Evolutionary conservation across 768 basidiomycete genomes (phyloP), one percentile per base, ranked within the genome.

Genomic region (Obba rivulosa): DNA sequence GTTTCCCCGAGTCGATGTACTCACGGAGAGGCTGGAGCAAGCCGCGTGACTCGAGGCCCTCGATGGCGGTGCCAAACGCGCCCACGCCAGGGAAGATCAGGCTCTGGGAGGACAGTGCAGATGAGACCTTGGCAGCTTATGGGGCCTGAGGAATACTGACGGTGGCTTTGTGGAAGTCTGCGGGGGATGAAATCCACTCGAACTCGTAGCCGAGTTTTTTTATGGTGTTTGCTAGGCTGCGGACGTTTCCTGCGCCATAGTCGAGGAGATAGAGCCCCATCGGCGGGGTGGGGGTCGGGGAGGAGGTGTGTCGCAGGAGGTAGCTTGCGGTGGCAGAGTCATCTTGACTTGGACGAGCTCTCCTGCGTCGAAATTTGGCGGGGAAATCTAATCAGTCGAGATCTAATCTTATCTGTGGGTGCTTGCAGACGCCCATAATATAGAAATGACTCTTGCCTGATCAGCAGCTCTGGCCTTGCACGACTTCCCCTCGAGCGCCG

Each of bases 81-180:
- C 96, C 96, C 40, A 98, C 95, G 7, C 96, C 96, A 41, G 96
- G 96, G 66, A 99, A 98, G 57, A 99, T 77, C 63, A 99, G 83
- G 67, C 81, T 85, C 96, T 99, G 50, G 8, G 36, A 57, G 51
- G 55, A 61, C 42, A 41, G 21, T 43, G 34, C 10, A 54, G 52
- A 35, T 34, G 20, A 31, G 28, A 31, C 28, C 28, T 31, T 31
- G 36, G 35, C 51, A 17, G 7, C 28, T 31, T 34, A 21, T 31
- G 41, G 42, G 34, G 36, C 25, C 7, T 24, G 24, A 47, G 38
- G 34, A n/a, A 34, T 21, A 53, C 57, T 39, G 65, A 97, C 96
- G 42, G 92, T 84, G 43, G 93, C 93, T 62, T 84, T 79, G 51
- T 80, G 76, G 65, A 99, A 91, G 66, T 98, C 96, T 5, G 76